These are phyloP conservation scores for Dipteronia dyeriana DNA, from an alignment of 345 rosid genomes.

Conservation along the genomic window DNA sequence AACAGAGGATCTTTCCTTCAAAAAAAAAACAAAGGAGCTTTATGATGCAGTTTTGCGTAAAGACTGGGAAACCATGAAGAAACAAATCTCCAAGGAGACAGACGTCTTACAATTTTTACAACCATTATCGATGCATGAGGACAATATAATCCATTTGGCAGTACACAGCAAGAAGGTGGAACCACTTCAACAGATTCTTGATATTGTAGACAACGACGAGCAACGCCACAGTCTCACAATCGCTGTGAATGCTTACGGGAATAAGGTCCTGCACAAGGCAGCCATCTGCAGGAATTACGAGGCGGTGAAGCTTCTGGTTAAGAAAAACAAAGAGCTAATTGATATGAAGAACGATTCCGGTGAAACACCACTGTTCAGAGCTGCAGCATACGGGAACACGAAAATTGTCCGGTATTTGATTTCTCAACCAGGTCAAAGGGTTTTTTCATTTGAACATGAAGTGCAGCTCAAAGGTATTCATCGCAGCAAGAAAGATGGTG, in stretches of 20 bases:
- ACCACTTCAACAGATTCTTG: neutral
- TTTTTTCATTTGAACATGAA: too few relatives aligned
- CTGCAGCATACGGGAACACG: neutral
- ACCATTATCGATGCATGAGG: neutral
- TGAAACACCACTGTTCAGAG: neutral
- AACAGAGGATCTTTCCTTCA: neutral
- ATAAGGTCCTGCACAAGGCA: conserved; percentile 25
- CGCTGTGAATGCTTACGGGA: neutral
- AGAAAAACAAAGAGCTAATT: neutral
- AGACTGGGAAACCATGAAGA: neutral
- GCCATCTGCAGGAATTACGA: neutral
- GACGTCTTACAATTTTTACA: too few relatives aligned
- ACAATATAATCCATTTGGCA: neutral
- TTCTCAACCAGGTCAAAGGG: neutral
- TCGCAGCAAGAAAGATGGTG: neutral
- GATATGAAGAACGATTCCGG: neutral
- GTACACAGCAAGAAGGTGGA: neutral
- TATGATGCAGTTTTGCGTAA: neutral
- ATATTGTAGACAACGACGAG: too few relatives aligned
- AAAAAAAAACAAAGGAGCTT: neutral
- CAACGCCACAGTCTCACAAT: neutral
- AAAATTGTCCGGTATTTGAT: neutral
- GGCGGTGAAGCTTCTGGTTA: neutral
- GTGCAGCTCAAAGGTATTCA: neutral
- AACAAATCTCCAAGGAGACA: too few relatives aligned